Conservation (phyloP, 2,329 filamentous ascomycete species). For the Pezicula radicicola region DNA sequence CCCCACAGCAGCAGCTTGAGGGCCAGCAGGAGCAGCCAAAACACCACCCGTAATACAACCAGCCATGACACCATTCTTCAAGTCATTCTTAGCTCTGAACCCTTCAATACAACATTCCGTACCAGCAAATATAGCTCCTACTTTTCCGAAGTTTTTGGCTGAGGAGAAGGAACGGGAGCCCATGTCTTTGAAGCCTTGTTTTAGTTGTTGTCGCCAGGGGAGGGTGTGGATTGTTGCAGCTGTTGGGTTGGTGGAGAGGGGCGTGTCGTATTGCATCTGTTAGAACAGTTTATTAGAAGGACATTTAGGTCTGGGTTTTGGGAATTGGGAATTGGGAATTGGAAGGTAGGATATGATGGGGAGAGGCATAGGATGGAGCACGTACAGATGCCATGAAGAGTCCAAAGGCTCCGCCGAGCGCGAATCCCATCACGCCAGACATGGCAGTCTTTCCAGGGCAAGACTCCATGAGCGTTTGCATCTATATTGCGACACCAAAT, state of each 20-base stretch:
- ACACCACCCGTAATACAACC: slow-evolving; percentile 91
- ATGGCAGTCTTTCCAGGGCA: slow-evolving; percentile 87
- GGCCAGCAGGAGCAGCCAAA: slow-evolving; percentile 81
- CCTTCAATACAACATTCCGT: slow-evolving; percentile 97
- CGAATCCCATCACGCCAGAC: slow-evolving; percentile 91
- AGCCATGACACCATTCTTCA: slow-evolving; percentile 81
- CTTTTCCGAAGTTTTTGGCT: slow-evolving; percentile 92
- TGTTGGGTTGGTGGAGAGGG: slow-evolving; percentile 50
- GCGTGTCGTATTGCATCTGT: slow-evolving; percentile 97
- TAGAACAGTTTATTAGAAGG: not conserved
- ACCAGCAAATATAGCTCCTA: slow-evolving; percentile 86
- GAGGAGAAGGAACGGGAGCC: slow-evolving; percentile 76
- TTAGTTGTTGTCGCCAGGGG: slow-evolving; percentile 80
- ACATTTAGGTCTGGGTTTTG: not conserved
- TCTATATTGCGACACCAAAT: slow-evolving; percentile 16
- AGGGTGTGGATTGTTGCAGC: slow-evolving; percentile 53
- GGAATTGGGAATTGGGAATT: not conserved
- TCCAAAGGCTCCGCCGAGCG: slow-evolving; percentile 88
- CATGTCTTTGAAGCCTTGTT: slow-evolving; percentile 91
- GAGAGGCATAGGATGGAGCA: not conserved
- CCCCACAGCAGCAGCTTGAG: slow-evolving; percentile 81
- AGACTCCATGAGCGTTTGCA: slow-evolving; percentile 69
- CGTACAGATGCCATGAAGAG: slow-evolving; percentile 96
- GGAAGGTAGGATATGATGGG: slow-evolving; percentile 1
- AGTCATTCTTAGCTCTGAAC: slow-evolving; percentile 87